These are phyloP conservation scores for Candida sanyiensis DNA, from an alignment of 805 yeast genomes.

Conservation along the genomic window DNA sequence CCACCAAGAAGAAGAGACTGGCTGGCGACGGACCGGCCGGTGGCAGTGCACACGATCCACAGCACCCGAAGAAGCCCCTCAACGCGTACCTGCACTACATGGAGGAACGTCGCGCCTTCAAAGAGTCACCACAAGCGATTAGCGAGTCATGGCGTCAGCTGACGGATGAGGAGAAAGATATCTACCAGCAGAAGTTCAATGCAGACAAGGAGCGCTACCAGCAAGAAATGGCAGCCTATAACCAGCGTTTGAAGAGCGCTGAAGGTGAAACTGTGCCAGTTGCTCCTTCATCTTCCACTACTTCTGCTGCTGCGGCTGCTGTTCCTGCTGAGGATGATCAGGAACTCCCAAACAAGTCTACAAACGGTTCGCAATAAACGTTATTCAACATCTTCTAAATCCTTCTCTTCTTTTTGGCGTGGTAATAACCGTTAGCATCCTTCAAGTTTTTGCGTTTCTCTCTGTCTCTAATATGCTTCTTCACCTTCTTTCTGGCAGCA, in stretches of 20 bases:
- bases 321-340: constrained; percentile 1
- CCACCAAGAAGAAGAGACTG: constrained; percentile 24
- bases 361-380: constrained; percentile 1
- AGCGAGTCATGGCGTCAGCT: constrained; percentile 81
- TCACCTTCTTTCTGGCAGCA: constrained; percentile 72
- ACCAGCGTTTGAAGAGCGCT: constrained; percentile 10
- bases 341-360: constrained; percentile 23
- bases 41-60: constrained; percentile 60
- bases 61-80: constrained; percentile 82
- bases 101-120: constrained; percentile 3
- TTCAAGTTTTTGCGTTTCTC: constrained; percentile 71
- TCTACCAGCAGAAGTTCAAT: constrained; percentile 69
- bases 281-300: no score
- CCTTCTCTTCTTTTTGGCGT: constrained; percentile 46
- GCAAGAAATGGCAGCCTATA: constrained; percentile 59
- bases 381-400: background rate
- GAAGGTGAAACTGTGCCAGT: constrained; percentile 4
- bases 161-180: constrained; percentile 61
- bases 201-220: constrained; percentile 74
- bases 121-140: constrained; percentile 1
- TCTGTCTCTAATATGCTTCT: constrained; percentile 67
- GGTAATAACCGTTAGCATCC: constrained; percentile 74
- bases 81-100: constrained; percentile 63
- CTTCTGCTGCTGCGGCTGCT: no score
- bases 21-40: constrained; percentile 12